Evolutionary conservation across 75 land plant species (phyloP), one percentile per base, ranked within the genome.

Genomic region (Cunninghamia lanceolata): DNA sequence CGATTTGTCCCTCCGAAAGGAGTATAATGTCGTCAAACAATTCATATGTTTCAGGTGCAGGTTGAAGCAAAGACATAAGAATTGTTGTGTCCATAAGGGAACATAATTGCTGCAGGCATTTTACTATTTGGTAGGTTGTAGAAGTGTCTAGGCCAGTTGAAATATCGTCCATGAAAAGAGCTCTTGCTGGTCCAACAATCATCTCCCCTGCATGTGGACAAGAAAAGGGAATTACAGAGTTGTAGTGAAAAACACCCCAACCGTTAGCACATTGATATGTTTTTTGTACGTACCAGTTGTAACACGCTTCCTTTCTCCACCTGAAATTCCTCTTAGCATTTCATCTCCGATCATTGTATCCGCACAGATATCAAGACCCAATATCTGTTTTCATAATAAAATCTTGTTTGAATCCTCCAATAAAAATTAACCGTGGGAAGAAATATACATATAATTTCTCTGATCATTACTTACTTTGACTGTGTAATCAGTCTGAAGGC

Each of bases 1-100:
- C 94, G 86, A 96, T 92, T 36, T 96, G 91, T 10, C 95, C 96
- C 36, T 96, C 98, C 2, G 34, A 82, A 35, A 82, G 83, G 59
- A 94, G 84, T 81, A 89, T 87, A 52, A 89, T 83, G 54, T 89
- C 90, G 28, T 89, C 90, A 84, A 89, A 89, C 25, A 89, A 85
- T n/a, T 88, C 86, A 70, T 70, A 90, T n/a, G 86, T 89, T 82
- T 90, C 87, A 38, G 91, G 91, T 39, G 90, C 78, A 36, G 91
- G 91, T 53, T 90, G 90, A 21, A 90, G 82, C 30, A 90, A 68
- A 14, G 91, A 90, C 87, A 90, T 90, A 19, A 89, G 35, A 42
- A 88, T 85, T 14, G 91, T 90, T 56, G 82, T 40, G 46, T 90
- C 86, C 87, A 88, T 85, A n/a, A 76, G 80, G 70, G 89, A 89